Conservation (phyloP, 495 filamentous ascomycete genomes). For the Choiromyces venosus region DNA sequence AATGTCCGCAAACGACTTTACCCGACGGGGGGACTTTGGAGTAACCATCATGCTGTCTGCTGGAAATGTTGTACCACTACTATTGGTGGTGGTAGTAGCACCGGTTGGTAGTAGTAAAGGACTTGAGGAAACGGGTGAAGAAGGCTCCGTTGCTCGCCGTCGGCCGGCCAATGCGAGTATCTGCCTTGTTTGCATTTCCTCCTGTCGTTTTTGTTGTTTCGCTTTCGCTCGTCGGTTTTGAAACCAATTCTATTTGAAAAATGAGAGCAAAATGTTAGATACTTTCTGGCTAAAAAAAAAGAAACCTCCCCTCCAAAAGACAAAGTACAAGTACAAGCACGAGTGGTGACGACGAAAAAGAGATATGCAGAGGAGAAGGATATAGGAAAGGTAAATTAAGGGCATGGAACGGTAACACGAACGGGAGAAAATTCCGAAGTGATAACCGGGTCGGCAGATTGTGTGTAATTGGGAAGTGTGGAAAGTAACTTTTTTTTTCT, state of each 20-base stretch:
- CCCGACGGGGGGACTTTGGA: conserved; percentile 24
- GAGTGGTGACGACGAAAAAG: conserved; percentile 27
- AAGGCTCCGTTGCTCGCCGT: conserved; percentile 34
- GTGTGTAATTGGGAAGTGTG: conserved; percentile 44
- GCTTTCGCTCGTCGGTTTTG: conserved; percentile 81
- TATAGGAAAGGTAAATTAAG: conserved; percentile 42
- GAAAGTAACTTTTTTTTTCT: conserved; percentile 42
- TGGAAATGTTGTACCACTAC: conserved; percentile 5
- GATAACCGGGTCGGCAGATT: conserved; percentile 42
- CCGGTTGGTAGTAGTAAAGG: conserved; percentile 14
- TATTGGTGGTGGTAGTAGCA: conserved; percentile 16
- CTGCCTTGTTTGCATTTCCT: conserved; percentile 47
- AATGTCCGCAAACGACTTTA: conserved; percentile 28
- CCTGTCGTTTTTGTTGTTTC: conserved; percentile 68
- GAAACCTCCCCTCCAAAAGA: neutral
- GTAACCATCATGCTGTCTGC: conserved; percentile 10
- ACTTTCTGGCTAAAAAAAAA: conserved; percentile 20
- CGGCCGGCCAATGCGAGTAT: conserved; percentile 43
- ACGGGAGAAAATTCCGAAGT: conserved; percentile 43
- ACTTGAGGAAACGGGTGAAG: conserved; percentile 28
- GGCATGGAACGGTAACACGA: conserved; percentile 41
- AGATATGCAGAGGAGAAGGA: conserved; percentile 30
- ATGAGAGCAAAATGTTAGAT: conserved; percentile 23
- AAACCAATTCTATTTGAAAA: conserved; percentile 70
- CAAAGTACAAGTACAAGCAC: conserved; percentile 39